These are phyloP conservation scores for Plasmodium fragile DNA, from an alignment of 169 alveolate species.

Conservation along the genomic window DNA sequence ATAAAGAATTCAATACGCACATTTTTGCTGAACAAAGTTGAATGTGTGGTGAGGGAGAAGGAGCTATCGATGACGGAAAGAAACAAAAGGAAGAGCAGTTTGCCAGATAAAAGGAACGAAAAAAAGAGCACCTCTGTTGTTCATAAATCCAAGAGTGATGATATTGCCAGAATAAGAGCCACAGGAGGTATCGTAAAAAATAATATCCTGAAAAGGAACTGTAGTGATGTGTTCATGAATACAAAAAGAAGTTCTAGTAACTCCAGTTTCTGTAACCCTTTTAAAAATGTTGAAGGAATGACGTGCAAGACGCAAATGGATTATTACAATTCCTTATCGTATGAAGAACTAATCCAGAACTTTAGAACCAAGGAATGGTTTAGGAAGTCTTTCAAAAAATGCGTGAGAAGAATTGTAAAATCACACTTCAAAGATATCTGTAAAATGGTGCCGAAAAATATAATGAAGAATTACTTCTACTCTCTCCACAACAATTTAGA, in stretches of 20 bases:
- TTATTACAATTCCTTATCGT: conserved; percentile 6
- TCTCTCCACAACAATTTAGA: conserved; percentile 42
- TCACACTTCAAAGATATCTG: conserved; percentile 39
- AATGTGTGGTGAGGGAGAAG: background rate
- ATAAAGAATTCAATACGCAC: conserved; percentile 24
- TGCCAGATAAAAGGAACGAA: background rate
- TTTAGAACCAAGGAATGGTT: conserved; percentile 51
- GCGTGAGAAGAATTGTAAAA: conserved; percentile 30
- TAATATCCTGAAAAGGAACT: background rate
- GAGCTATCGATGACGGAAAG: background rate
- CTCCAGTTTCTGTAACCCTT: background rate
- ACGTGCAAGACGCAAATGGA: background rate
- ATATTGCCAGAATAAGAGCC: background rate
- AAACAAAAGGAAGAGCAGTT: background rate
- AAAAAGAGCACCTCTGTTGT: background rate
- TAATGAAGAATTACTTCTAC: conserved; percentile 54
- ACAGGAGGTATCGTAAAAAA: background rate
- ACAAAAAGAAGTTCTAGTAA: background rate
- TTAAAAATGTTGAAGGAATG: background rate
- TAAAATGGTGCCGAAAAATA: conserved; percentile 55
- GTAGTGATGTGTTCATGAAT: background rate
- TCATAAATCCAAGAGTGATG: background rate
- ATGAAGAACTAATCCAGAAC: conserved; percentile 43
- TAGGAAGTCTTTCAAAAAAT: conserved; percentile 8
- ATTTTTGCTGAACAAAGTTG: conserved; percentile 13